phyloP scores from a whole-genome alignment of 768 basidiomycete species.

The Mycena floridula region DNA sequence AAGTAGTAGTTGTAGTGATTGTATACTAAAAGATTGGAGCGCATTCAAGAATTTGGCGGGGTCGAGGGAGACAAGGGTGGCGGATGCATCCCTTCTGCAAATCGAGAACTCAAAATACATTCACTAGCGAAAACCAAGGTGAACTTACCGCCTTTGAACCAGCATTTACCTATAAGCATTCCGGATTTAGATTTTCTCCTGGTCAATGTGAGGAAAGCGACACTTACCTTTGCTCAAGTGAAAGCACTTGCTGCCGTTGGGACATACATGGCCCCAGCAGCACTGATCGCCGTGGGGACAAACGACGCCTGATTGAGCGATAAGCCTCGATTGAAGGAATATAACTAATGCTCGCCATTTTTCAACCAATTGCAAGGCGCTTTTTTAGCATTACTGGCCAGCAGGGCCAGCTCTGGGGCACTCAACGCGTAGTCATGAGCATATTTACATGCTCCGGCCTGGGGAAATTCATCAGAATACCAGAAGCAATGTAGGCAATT shows the following conservation, averaged over 20 bases:
- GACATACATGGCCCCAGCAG: slow-evolving; percentile 83
- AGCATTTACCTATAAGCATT: slow-evolving; percentile 73
- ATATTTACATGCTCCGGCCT: slow-evolving; percentile 71
- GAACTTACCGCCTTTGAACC: slow-evolving; percentile 71
- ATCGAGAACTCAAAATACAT: not conserved
- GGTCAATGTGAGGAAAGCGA: not conserved
- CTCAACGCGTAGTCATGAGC: slow-evolving; percentile 76
- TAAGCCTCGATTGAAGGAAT: too few relatives aligned
- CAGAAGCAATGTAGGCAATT: too few relatives aligned
- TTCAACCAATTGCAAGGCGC: slow-evolving; percentile 83
- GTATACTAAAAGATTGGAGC: slow-evolving; percentile 2
- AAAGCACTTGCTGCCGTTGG: slow-evolving; percentile 64
- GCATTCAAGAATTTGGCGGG: not conserved
- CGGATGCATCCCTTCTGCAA: slow-evolving; percentile 6
- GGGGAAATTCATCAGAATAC: slow-evolving; percentile 12
- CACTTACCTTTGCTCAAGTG: slow-evolving; percentile 38
- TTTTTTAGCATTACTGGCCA: slow-evolving; percentile 76
- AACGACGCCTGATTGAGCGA: slow-evolving; percentile 44
- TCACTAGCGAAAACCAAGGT: not conserved
- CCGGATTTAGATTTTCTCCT: too few relatives aligned
- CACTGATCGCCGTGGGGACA: slow-evolving; percentile 75
- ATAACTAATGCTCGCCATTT: slow-evolving; percentile 43
- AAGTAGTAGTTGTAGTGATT: too few relatives aligned
- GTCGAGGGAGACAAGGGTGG: not conserved
- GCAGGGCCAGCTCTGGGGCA: slow-evolving; percentile 61